Base-by-base conservation (phyloP, 1,284 basidiomycete genomes). In the Ceratobasidium sp. region DNA sequence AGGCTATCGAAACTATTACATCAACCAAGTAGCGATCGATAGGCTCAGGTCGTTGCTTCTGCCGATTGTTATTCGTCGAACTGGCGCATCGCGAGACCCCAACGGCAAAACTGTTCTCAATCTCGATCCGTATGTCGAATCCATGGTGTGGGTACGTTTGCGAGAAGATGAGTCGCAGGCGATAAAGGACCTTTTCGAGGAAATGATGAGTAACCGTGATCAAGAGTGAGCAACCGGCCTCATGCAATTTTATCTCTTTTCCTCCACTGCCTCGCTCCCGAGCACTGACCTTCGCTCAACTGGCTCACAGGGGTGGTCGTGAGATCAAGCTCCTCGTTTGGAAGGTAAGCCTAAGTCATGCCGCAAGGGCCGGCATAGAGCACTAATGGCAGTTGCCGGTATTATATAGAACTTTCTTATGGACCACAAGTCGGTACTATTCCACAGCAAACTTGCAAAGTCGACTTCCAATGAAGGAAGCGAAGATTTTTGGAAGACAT, bases 1-100 rank as follows among this genome's bases (percentile, higher is more conserved):
- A 49, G 63, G 63, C 6, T 65, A 65, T 31, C 41, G 37, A 27
- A 31, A 46, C 63, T 29, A n/a, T 7, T 65, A 39, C 34, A 46
- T 51, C 22, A 39, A 51, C n/a, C 63, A 51, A 31, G 27, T 27
- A 16, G 41, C 46, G 24, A 51, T 65, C 43, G n/a, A 65, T 14
- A 65, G 14, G 46, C 24, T 34, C 14, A 46, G 29, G 22, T 22
- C 14, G 22, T 11, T 29, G 5, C 24, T 65, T 14, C 22, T 49
- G 22, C 63, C 41, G 3, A 16, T 29, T 31, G 22, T 65, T 11
- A 34, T 65, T 14, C 22, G 63, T 8, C 19, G 63, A 14, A 65
- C 63, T 13, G 22, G 41, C 43, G n/a, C 24, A 27, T 65, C 63
- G 11, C 41, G 43, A 51, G 31, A 5, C 24, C 46, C 46, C 27